Conservation (phyloP, 1,139 yeast genomes). For the Hanseniaspora gamundiae region DNA sequence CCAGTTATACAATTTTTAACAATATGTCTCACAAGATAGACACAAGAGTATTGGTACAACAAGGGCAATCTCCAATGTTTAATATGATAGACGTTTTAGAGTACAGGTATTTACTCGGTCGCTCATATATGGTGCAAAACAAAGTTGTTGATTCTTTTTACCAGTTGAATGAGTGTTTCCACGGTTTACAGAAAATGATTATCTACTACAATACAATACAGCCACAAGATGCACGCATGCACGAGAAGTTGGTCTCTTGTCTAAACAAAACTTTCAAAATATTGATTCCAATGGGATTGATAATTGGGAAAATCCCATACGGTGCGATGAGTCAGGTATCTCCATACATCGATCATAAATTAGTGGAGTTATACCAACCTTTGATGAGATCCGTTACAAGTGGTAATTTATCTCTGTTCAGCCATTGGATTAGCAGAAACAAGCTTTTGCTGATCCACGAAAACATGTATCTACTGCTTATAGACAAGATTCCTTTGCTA, state of each 20-base stretch:
- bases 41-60: slow-evolving; percentile 15
- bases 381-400: neutral
- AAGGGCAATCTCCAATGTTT: slow-evolving; percentile 12
- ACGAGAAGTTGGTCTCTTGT: slow-evolving; percentile 13
- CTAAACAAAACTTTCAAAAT: slow-evolving; percentile 15
- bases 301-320: slow-evolving; percentile 23
- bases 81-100: slow-evolving; percentile 17
- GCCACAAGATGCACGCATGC: neutral
- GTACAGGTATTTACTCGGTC: slow-evolving; percentile 22
- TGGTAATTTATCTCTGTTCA: slow-evolving; percentile 4
- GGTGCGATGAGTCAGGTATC: too few relatives aligned
- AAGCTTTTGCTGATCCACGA: slow-evolving; percentile 1
- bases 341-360: neutral
- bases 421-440: slow-evolving; percentile 4
- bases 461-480: slow-evolving; percentile 1
- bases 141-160: slow-evolving; percentile 21
- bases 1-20: slow-evolving; percentile 25
- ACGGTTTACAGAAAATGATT: slow-evolving; percentile 9
- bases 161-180: slow-evolving; percentile 20
- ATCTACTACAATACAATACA: neutral
- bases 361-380: neutral
- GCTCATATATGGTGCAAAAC: slow-evolving; percentile 21
- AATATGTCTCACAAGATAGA: slow-evolving; percentile 24
- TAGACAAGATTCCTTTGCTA: slow-evolving; percentile 4
- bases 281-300: slow-evolving; percentile 20